These are phyloP conservation scores for Cercophora newfieldiana DNA, from an alignment of 495 filamentous ascomycete genomes.

Conservation along the genomic window DNA sequence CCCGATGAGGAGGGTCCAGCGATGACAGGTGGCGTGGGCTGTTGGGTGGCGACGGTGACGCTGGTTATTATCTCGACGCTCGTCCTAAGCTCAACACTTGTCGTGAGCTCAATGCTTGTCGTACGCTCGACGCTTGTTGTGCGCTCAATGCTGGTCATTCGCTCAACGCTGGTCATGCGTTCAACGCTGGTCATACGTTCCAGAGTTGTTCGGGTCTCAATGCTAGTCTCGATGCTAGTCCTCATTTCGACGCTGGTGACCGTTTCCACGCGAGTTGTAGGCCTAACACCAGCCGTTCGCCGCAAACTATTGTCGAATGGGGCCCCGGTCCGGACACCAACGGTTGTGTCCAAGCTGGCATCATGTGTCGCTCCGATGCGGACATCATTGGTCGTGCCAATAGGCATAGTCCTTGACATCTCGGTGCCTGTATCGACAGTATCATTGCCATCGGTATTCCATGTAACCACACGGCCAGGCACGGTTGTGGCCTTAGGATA, in stretches of 20 bases:
- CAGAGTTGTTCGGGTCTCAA: background rate
- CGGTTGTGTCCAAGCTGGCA: too few relatives aligned
- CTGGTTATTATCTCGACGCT: background rate
- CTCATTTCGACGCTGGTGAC: background rate
- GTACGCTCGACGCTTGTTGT: background rate
- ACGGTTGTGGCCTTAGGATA: background rate
- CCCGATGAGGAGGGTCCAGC: background rate
- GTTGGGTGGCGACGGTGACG: background rate
- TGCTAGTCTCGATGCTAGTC: background rate
- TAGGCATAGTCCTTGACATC: too few relatives aligned
- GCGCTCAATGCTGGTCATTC: background rate
- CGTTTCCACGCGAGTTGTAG: background rate
- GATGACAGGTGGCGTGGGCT: background rate
- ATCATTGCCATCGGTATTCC: background rate
- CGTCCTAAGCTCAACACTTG: background rate
- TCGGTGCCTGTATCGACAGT: background rate
- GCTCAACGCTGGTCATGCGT: background rate
- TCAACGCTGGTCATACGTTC: background rate
- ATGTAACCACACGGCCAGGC: background rate
- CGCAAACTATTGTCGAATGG: too few relatives aligned
- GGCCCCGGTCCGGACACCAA: too few relatives aligned
- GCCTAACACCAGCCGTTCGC: background rate
- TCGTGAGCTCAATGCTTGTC: background rate
- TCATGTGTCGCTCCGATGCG: too few relatives aligned
- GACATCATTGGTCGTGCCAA: too few relatives aligned